phyloP scores from a whole-genome alignment of 169 alveolate species.

The Ichthyophthirius multifiliis region DNA sequence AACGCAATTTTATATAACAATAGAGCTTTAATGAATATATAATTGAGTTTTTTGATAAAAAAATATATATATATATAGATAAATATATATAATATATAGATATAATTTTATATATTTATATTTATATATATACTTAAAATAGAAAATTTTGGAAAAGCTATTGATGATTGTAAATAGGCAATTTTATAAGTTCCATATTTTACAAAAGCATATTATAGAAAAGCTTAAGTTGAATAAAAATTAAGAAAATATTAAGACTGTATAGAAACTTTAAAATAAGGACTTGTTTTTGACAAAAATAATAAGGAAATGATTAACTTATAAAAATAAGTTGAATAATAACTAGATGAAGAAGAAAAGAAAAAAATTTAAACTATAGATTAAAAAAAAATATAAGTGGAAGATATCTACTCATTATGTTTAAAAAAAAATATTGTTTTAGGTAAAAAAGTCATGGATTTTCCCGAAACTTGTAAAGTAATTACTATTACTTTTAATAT shows the following conservation, averaged over 20 bases:
- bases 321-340: not conserved
- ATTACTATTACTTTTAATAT: not conserved
- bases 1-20: slow-evolving; percentile 27
- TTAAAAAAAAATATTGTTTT: slow-evolving; percentile 19
- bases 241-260: slow-evolving; percentile 22
- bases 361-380: slow-evolving; percentile 11
- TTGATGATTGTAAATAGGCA: slow-evolving; percentile 42
- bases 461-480: slow-evolving; percentile 21
- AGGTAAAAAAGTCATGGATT: slow-evolving; percentile 12
- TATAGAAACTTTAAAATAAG: slow-evolving; percentile 3
- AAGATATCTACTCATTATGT: not conserved
- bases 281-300: not conserved
- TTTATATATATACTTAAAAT: not conserved
- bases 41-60: not conserved
- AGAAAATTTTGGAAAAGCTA: slow-evolving; percentile 36
- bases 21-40: slow-evolving; percentile 26
- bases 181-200: slow-evolving; percentile 22
- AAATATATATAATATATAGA: not conserved
- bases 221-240: slow-evolving; percentile 16
- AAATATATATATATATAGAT: not conserved
- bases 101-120: not conserved
- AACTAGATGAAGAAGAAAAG: not conserved
- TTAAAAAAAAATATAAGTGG: not conserved
- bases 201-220: slow-evolving; percentile 40
- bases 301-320: slow-evolving; percentile 23